phyloP scores from a whole-genome alignment of 768 basidiomycete genomes.

The Hysterangium stoloniferum region DNA sequence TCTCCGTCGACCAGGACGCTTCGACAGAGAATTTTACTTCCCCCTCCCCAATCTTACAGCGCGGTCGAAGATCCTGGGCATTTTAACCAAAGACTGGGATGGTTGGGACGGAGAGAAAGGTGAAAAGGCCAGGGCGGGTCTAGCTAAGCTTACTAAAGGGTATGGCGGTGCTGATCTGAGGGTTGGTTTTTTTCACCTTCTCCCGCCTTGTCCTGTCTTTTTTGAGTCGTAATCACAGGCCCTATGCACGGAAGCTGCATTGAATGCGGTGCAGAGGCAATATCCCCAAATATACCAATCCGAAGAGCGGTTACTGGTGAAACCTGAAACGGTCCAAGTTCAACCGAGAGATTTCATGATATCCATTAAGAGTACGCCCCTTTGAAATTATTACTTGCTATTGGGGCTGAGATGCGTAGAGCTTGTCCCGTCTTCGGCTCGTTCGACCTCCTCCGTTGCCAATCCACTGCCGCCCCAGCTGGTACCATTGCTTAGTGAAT shows the following conservation, averaged over 20 bases:
- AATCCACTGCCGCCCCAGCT: slow-evolving; percentile 81
- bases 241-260: slow-evolving; percentile 90
- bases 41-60: slow-evolving; percentile 80
- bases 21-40: slow-evolving; percentile 98
- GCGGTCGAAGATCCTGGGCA: slow-evolving; percentile 78
- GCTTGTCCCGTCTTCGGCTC: slow-evolving; percentile 88
- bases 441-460: slow-evolving; percentile 82
- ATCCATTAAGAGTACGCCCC: slow-evolving; percentile 77
- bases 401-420: slow-evolving; percentile 38
- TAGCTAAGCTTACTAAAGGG: slow-evolving; percentile 90
- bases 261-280: slow-evolving; percentile 91
- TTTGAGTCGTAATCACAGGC: slow-evolving; percentile 42
- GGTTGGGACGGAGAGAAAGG: slow-evolving; percentile 58
- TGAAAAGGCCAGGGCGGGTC: slow-evolving; percentile 45
- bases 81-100: slow-evolving; percentile 87
- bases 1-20: slow-evolving; percentile 85
- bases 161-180: slow-evolving; percentile 96
- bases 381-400: background rate
- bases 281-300: slow-evolving; percentile 98
- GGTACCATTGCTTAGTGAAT: slow-evolving; percentile 60
- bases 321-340: slow-evolving; percentile 79
- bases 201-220: slow-evolving; percentile 12
- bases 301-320: slow-evolving; percentile 72
- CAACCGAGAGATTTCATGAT: slow-evolving; percentile 94
- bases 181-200: slow-evolving; percentile 32